Evolutionary conservation across 2,329 filamentous ascomycete species (phyloP).

Genomic region (Fragosphaeria purpurea): DNA sequence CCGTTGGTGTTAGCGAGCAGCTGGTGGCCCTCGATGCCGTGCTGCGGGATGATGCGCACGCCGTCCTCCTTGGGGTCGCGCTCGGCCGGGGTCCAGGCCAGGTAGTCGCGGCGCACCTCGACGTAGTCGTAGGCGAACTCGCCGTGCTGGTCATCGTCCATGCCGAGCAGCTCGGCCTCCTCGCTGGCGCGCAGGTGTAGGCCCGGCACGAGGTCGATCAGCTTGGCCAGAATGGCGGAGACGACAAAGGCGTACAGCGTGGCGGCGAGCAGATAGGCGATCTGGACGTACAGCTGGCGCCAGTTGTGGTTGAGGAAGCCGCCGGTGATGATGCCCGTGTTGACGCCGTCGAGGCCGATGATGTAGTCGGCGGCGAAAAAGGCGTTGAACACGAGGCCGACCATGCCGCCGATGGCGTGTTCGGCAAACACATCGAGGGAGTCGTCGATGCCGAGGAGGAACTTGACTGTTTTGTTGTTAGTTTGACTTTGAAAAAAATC

Average conservation of each 20-base stretch:
- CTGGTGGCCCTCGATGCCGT: conserved; percentile 63
- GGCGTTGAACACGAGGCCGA: conserved; percentile 63
- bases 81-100: conserved; percentile 74
- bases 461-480: conserved; percentile 33
- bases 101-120: conserved; percentile 78
- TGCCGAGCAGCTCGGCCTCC: conserved; percentile 74
- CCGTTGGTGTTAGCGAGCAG: conserved; percentile 31
- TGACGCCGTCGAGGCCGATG: conserved; percentile 68
- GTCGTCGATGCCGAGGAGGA: conserved; percentile 55
- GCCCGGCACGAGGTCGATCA: conserved; percentile 66
- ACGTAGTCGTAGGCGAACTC: conserved; percentile 89
- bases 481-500: neutral
- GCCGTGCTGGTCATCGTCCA: conserved; percentile 84
- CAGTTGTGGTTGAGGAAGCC: conserved; percentile 71
- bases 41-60: conserved; percentile 52
- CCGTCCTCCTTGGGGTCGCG: conserved; percentile 51
- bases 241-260: conserved; percentile 63
- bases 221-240: conserved; percentile 62
- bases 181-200: conserved; percentile 71
- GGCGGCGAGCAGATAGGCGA: conserved; percentile 62
- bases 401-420: conserved; percentile 59
- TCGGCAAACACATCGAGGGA: conserved; percentile 64
- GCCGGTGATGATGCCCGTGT: conserved; percentile 50
- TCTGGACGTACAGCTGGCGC: conserved; percentile 65
- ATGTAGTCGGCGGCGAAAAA: conserved; percentile 61